These are phyloP conservation scores for Platismatia glauca DNA, from an alignment of 495 filamentous ascomycete genomes.

Conservation along the genomic window DNA sequence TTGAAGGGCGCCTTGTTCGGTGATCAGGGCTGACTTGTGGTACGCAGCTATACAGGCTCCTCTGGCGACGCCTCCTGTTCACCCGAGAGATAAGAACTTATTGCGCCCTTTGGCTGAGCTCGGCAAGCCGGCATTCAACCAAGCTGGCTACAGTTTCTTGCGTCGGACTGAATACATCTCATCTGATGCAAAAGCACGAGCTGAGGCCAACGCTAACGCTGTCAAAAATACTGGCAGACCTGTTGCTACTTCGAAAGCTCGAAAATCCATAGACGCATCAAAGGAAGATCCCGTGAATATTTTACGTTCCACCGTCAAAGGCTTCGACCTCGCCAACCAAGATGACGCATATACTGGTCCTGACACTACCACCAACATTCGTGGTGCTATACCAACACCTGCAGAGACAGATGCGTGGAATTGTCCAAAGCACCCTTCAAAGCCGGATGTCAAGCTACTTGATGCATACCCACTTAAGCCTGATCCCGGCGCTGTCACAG, in stretches of 20 bases:
- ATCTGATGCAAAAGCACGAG: constrained; percentile 44
- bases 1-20: background rate
- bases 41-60: constrained; percentile 69
- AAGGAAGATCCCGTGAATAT: constrained; percentile 78
- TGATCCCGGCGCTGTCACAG: constrained; percentile 80
- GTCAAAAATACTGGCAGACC: constrained; percentile 30
- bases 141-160: constrained; percentile 77
- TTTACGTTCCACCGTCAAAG: constrained; percentile 69
- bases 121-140: constrained; percentile 66
- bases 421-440: constrained; percentile 70
- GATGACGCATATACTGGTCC: constrained; percentile 49
- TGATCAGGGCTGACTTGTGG: background rate
- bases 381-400: constrained; percentile 46
- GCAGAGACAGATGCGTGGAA: constrained; percentile 61
- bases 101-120: constrained; percentile 70
- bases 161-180: constrained; percentile 95
- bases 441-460: constrained; percentile 66
- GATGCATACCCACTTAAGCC: constrained; percentile 77
- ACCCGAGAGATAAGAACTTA: constrained; percentile 73
- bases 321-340: constrained; percentile 76
- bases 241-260: constrained; percentile 33
- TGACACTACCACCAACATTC: constrained; percentile 39
- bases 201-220: constrained; percentile 32
- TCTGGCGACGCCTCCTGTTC: constrained; percentile 55
- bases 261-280: constrained; percentile 36